A percentile compares a stretch with the other conserved stretches of the same genome.
phyloP scores from a whole-genome alignment of 2,329 filamentous ascomycete genomes.

The Elsinoe fawcettii region DNA sequence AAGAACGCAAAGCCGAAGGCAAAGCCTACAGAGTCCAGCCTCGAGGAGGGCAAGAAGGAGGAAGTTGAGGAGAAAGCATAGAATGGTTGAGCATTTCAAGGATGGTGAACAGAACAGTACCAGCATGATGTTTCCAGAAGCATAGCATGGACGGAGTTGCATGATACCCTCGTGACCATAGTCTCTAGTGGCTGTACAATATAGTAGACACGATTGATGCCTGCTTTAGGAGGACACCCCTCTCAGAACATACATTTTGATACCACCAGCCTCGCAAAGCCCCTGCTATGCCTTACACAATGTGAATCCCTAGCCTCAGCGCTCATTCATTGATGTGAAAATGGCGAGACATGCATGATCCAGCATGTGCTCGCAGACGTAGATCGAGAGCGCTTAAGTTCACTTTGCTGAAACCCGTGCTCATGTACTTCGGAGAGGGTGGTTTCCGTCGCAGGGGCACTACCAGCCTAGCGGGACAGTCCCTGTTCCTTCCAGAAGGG shows the following conservation, averaged over 20 bases:
- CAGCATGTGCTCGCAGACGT: no score
- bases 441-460: no score
- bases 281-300: neutral
- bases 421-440: no score
- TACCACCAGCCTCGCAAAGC: neutral
- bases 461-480: no score
- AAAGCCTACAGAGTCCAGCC: conserved; percentile 7
- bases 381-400: no score
- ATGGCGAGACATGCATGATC: no score
- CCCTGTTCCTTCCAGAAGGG: no score
- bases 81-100: neutral
- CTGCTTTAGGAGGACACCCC: neutral
- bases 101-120: neutral
- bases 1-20: conserved; percentile 34
- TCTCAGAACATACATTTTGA: neutral
- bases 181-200: neutral
- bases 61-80: conserved; percentile 10
- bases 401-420: no score
- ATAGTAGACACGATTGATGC: neutral
- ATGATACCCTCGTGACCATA: neutral
- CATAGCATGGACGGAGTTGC: neutral
- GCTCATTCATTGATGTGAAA: no score
- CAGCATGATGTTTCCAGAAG: neutral
- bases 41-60: conserved; percentile 10
- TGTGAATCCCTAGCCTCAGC: no score